Evolutionary conservation across 768 basidiomycete species (phyloP).

Genomic region (Tricholoma matsutake): DNA sequence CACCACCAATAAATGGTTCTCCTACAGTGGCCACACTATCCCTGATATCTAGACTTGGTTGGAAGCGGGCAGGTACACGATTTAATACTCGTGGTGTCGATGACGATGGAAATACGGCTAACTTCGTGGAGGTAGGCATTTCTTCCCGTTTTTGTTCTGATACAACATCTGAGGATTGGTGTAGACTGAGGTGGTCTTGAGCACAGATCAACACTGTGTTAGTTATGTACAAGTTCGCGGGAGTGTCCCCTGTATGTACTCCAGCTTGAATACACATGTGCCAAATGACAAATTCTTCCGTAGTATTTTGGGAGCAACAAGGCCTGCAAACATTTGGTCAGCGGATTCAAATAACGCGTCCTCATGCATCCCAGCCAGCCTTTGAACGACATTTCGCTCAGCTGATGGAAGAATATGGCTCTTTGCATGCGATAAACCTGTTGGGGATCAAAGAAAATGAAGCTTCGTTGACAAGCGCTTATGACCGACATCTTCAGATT

Average conservation of each 20-base stretch:
- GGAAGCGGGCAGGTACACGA: slow-evolving; percentile 94
- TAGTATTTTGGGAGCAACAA: slow-evolving; percentile 99
- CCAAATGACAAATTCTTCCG: slow-evolving; percentile 11
- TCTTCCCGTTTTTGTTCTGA: neutral
- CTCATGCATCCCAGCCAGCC: slow-evolving; percentile 93
- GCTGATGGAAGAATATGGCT: slow-evolving; percentile 81
- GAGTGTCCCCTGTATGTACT: slow-evolving; percentile 83
- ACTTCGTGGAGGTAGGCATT: slow-evolving; percentile 84
- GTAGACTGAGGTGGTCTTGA: slow-evolving; percentile 88
- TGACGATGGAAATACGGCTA: slow-evolving; percentile 92
- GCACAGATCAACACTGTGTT: slow-evolving; percentile 81
- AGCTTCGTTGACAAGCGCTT: slow-evolving; percentile 76
- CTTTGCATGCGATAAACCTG: slow-evolving; percentile 86
- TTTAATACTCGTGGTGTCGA: slow-evolving; percentile 97
- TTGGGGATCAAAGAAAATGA: slow-evolving; percentile 94
- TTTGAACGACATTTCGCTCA: slow-evolving; percentile 93
- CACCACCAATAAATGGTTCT: slow-evolving; percentile 69
- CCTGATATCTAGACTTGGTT: slow-evolving; percentile 84
- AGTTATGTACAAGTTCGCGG: slow-evolving; percentile 95
- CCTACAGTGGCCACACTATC: slow-evolving; percentile 73
- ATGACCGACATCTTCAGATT: slow-evolving; percentile 73
- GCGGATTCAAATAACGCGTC: slow-evolving; percentile 91
- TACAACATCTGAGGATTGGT: slow-evolving; percentile 14
- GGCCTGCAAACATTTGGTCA: slow-evolving; percentile 93
- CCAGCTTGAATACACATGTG: slow-evolving; percentile 14